Conservation (phyloP, 148 eudicot genomes). For the Diospyros lotus region DNA sequence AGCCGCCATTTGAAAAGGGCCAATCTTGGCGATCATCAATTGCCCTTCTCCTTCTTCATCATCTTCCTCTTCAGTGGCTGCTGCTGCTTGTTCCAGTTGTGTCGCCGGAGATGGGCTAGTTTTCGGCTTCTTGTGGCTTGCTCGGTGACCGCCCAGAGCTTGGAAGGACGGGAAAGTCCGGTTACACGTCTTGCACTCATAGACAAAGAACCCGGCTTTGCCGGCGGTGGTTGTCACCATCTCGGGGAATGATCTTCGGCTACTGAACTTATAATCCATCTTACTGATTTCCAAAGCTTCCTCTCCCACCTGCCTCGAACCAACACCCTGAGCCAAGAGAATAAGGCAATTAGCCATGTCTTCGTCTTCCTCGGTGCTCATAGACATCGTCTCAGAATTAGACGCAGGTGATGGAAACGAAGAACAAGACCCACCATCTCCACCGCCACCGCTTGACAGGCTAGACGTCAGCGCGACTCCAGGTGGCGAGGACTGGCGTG, state of each 20-base stretch:
- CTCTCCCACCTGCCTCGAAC: neutral
- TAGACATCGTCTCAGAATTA: constrained; percentile 22
- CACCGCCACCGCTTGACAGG: constrained; percentile 20
- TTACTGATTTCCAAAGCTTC: neutral
- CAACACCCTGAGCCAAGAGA: constrained; percentile 47
- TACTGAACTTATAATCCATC: constrained; percentile 10
- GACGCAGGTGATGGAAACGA: constrained; percentile 17
- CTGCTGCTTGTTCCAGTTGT: neutral
- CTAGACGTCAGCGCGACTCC: constrained; percentile 13
- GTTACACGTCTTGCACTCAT: constrained; percentile 83
- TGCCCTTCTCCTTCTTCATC: neutral
- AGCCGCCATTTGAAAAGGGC: neutral
- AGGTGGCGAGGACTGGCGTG: constrained; percentile 21
- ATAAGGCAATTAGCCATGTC: constrained; percentile 77
- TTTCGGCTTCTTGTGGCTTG: constrained; percentile 81
- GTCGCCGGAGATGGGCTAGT: neutral
- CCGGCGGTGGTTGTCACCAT: constrained; percentile 6
- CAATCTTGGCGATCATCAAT: neutral
- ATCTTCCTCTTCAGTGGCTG: neutral
- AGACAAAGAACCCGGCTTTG: constrained; percentile 26
- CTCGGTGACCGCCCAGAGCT: constrained; percentile 91
- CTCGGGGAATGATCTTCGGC: constrained; percentile 13
- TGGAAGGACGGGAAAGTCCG: constrained; percentile 70
- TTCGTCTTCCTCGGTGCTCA: constrained; percentile 54
- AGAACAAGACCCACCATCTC: neutral